Conservation (phyloP, 371 early-diverging fungal species). For the Catenaria anguillulae region DNA sequence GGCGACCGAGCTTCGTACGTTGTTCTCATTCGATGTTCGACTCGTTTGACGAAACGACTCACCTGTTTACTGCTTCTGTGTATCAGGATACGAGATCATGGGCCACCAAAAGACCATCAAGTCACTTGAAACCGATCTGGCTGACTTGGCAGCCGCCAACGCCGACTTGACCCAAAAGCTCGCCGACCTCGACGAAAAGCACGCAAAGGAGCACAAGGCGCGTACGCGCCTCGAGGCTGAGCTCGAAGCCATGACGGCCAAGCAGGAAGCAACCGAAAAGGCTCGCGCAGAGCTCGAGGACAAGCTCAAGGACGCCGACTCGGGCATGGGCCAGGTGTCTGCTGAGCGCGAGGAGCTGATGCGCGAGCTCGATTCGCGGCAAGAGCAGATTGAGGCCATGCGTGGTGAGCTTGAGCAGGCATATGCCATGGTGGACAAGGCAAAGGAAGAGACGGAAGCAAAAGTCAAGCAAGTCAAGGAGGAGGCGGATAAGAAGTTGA, state of each 20-base stretch:
- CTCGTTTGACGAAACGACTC: too few relatives aligned
- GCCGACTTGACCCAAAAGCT: not conserved
- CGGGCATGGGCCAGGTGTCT: not conserved
- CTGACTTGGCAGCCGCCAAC: not conserved
- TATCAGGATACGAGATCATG: slow-evolving; percentile 1
- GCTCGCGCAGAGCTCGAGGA: not conserved
- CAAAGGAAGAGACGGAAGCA: not conserved
- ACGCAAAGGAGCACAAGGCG: not conserved
- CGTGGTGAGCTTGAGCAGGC: not conserved
- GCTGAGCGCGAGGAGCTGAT: not conserved
- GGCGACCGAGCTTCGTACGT: slow-evolving; percentile 3
- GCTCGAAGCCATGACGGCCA: not conserved
- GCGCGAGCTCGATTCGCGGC: not conserved
- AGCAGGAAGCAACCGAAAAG: not conserved
- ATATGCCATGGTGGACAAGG: not conserved
- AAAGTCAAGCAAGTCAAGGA: not conserved
- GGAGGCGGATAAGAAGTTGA: not conserved
- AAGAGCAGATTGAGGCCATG: not conserved
- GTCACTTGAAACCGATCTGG: not conserved
- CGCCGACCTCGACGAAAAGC: not conserved
- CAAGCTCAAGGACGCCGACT: not conserved
- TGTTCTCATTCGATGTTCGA: not conserved
- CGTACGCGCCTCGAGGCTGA: not conserved
- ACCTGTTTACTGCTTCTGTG: too few relatives aligned
- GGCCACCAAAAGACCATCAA: slow-evolving; percentile 6